phyloP scores from a whole-genome alignment of 495 filamentous ascomycete genomes.

The Acidiella bohemica region DNA sequence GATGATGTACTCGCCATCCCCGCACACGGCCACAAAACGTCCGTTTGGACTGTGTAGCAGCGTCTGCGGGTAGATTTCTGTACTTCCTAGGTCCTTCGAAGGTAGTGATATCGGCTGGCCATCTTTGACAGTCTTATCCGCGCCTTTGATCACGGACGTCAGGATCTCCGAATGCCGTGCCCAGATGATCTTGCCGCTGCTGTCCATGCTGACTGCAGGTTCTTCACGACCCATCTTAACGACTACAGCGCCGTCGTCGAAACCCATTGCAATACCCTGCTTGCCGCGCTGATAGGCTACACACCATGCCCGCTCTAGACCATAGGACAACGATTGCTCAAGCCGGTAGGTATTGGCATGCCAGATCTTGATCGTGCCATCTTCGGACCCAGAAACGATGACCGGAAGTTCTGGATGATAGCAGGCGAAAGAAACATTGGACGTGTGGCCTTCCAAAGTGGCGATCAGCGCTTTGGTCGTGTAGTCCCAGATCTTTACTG shows the following conservation, averaged over 20 bases:
- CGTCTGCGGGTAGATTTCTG: slow-evolving; percentile 92
- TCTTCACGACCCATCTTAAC: slow-evolving; percentile 97
- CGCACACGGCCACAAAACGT: slow-evolving; percentile 91
- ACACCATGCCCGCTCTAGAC: slow-evolving; percentile 94
- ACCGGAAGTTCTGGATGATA: slow-evolving; percentile 95
- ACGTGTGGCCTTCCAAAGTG: slow-evolving; percentile 91
- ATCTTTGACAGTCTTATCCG: slow-evolving; percentile 72
- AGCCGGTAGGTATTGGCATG: slow-evolving; percentile 93
- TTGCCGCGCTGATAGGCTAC: slow-evolving; percentile 84
- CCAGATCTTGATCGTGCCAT: slow-evolving; percentile 97
- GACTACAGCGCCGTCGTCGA: slow-evolving; percentile 94
- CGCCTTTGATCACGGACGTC: slow-evolving; percentile 87
- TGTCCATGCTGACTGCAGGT: slow-evolving; percentile 93
- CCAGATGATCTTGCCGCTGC: slow-evolving; percentile 89
- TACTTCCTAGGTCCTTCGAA: slow-evolving; percentile 86
- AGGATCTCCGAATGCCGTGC: slow-evolving; percentile 88
- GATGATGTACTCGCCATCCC: slow-evolving; percentile 96
- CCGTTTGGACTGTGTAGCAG: slow-evolving; percentile 94
- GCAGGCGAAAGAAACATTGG: slow-evolving; percentile 97
- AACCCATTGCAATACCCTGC: slow-evolving; percentile 89
- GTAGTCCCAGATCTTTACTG: slow-evolving; percentile 89
- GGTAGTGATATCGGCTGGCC: slow-evolving; percentile 71
- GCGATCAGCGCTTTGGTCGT: slow-evolving; percentile 95
- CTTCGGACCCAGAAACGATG: slow-evolving; percentile 97
- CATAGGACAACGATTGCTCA: slow-evolving; percentile 91